Evolutionary conservation across 179 eudicot species (phyloP), one percentile per base, ranked within the genome.

Genomic region (Carnegiea gigantea): DNA sequence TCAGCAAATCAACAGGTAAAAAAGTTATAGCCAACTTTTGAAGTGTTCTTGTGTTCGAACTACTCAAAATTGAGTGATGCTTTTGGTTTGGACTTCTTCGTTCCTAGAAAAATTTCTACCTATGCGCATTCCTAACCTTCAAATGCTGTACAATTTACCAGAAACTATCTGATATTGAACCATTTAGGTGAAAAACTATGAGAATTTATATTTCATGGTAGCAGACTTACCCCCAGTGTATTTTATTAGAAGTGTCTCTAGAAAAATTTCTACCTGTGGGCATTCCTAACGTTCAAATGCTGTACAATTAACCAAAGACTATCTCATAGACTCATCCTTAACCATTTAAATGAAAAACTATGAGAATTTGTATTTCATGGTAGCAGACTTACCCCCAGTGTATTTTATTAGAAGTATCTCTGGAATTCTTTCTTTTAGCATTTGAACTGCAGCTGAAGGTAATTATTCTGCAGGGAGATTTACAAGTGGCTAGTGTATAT

Each of bases 401-500:
- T 71, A 24, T 2, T 0, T 28, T 82, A 8, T 57, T 4, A 76
- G 68, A 20, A 43, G 28, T 74, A 17, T 36, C 11, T 53, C 30
- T 20, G 62, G 53, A 77, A 18, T 78, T 54, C 49, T 26, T 24
- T 60, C 68, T 68, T 60, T 62, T 21, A 44, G 54, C 33, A 26
- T 72, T 70, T 54, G 54, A 38, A 33, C 62, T 46, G 28, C 21
- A 8, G 38, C 78, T 76, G 43, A 64, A 49, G 77, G 44, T 70
- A 60, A 24, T 43, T 30, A 46, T 75, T 64, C 49, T 86, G 89
- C 93, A 95, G 99, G 99, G 93, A 43, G 87, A 95, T 80, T 54
- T 91, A 83, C 93, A 91, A 83, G 95, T 91, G 64, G 91, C 97
- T 51, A 89, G 94, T 82, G 90, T 92, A 79, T 95, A 95, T 89